phyloP scores from a whole-genome alignment of 2,329 filamentous ascomycete species.

The Cadophora malorum region DNA sequence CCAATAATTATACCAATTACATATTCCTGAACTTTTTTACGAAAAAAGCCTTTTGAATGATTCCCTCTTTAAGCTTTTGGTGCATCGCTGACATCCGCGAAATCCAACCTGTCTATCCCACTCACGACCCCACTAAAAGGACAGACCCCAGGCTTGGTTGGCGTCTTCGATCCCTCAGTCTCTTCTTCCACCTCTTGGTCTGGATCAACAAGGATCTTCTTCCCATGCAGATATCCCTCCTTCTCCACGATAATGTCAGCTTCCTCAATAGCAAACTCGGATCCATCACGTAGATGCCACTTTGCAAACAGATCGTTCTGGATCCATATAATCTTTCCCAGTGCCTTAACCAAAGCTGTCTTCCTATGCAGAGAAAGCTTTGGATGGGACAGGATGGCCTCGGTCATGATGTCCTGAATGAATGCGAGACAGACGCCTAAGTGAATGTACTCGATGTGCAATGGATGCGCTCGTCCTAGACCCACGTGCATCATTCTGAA shows the following conservation, averaged over 20 bases:
- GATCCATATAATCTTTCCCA: constrained; percentile 86
- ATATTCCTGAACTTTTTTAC: background rate
- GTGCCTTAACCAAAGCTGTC: constrained; percentile 74
- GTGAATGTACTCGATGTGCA: constrained; percentile 82
- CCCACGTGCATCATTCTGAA: constrained; percentile 59
- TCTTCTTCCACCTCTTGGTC: constrained; percentile 1
- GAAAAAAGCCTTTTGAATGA: background rate
- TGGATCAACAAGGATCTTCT: constrained; percentile 56
- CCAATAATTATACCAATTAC: background rate
- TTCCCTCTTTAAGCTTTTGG: background rate
- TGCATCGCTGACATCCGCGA: background rate
- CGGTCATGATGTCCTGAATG: constrained; percentile 77
- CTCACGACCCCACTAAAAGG: background rate
- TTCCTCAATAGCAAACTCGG: constrained; percentile 48
- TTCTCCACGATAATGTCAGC: constrained; percentile 60
- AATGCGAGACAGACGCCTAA: constrained; percentile 74
- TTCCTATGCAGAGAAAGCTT: constrained; percentile 70
- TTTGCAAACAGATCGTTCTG: constrained; percentile 86
- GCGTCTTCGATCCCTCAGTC: background rate
- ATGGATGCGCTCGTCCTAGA: constrained; percentile 63
- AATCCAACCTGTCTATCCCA: constrained; percentile 1
- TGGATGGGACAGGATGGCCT: constrained; percentile 69
- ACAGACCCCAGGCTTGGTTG: background rate
- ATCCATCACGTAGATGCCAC: constrained; percentile 60
- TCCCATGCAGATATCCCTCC: constrained; percentile 70